These are phyloP conservation scores for Sesbania bispinosa DNA, from an alignment of 306 rosid genomes.

Conservation along the genomic window DNA sequence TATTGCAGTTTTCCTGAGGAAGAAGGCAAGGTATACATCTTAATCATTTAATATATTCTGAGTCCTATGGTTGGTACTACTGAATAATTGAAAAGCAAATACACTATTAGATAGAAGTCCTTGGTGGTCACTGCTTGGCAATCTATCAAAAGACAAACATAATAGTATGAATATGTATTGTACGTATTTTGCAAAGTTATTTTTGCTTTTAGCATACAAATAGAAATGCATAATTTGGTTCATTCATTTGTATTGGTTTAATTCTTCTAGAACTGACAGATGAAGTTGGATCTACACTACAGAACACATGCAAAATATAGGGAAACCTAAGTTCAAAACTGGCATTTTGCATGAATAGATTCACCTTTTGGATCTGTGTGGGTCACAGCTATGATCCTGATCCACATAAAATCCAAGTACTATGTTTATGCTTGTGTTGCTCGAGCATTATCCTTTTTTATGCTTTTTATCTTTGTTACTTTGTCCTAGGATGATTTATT, in stretches of 20 bases:
- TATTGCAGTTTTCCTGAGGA: conserved; percentile 77
- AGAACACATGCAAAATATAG: not conserved
- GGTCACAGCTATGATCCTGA: not conserved
- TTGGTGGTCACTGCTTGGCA: not conserved
- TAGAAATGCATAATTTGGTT: not conserved
- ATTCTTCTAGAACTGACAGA: not conserved
- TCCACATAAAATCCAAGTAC: not conserved
- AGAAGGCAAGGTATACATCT: conserved; percentile 68
- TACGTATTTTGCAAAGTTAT: not conserved
- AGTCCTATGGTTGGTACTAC: not conserved
- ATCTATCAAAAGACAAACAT: not conserved
- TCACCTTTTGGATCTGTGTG: not conserved
- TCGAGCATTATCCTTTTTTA: not conserved
- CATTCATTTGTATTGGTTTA: not conserved
- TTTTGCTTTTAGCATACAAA: not conserved
- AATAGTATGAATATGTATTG: not conserved
- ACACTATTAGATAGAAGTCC: not conserved
- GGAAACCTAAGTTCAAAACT: not conserved
- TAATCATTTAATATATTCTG: not conserved
- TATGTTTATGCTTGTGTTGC: not conserved
- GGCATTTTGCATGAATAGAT: not conserved
- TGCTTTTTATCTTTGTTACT: not conserved
- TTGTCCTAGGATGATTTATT: not conserved
- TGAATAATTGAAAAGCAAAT: not conserved
- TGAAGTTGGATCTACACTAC: not conserved